These are phyloP conservation scores for Ceratocystis lukuohia DNA, from an alignment of 2,329 filamentous ascomycete genomes.

Conservation along the genomic window DNA sequence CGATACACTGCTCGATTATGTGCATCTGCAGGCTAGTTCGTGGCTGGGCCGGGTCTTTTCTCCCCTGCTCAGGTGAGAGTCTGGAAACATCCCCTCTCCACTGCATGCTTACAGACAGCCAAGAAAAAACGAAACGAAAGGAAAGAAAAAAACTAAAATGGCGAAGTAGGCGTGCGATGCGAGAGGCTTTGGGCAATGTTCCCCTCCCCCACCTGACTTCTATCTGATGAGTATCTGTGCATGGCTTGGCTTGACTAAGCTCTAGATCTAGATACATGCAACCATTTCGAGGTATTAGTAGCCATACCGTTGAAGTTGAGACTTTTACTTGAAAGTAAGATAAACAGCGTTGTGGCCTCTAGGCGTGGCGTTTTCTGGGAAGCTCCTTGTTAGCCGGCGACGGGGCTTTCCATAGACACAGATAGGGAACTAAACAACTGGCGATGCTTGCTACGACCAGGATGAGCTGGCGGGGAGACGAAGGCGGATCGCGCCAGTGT, in stretches of 20 bases:
- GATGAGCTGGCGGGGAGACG: neutral
- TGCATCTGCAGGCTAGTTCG: neutral
- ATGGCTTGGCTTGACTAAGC: too few relatives aligned
- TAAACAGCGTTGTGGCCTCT: too few relatives aligned
- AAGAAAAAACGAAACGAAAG: neutral
- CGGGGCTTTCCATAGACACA: neutral
- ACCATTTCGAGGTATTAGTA: too few relatives aligned
- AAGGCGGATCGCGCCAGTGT: neutral
- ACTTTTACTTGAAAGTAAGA: too few relatives aligned
- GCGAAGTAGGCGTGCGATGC: neutral
- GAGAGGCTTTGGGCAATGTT: too few relatives aligned
- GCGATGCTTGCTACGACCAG: neutral
- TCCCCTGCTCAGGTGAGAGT: constrained; percentile 2
- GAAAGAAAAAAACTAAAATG: neutral
- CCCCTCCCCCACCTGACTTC: too few relatives aligned
- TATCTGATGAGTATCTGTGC: too few relatives aligned
- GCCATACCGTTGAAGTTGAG: too few relatives aligned
- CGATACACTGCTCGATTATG: neutral
- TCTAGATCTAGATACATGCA: too few relatives aligned
- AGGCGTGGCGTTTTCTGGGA: neutral
- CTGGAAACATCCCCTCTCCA: neutral
- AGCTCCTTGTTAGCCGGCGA: neutral
- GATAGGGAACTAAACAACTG: neutral
- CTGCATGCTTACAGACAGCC: neutral
- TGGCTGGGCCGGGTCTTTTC: neutral